phyloP scores from a whole-genome alignment of 768 basidiomycete species.

The Cystofilobasidium ferigula region DNA sequence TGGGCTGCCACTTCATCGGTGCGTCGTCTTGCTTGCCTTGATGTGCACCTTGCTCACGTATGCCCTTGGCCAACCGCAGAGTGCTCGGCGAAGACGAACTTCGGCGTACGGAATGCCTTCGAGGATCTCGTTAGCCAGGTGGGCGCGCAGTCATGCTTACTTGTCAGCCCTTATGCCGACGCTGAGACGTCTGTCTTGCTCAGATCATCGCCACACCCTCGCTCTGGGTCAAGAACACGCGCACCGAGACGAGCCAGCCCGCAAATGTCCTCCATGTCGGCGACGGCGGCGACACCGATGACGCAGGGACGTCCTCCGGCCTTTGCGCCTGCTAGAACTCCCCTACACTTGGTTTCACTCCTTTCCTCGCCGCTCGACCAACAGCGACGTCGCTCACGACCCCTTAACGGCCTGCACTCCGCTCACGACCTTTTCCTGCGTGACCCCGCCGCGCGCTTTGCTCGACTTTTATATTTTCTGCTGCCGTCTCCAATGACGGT shows the following conservation, averaged over 20 bases:
- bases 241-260: neutral
- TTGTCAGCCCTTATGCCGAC: too few species aligned
- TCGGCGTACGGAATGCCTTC: conserved; percentile 68
- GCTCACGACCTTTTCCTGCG: too few species aligned
- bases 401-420: too few species aligned
- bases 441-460: too few species aligned
- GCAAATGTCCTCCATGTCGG: neutral
- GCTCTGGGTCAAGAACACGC: conserved; percentile 41
- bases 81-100: conserved; percentile 80
- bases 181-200: conserved; percentile 1
- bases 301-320: neutral
- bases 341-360: too few species aligned
- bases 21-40: neutral
- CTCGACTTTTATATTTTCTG: too few species aligned
- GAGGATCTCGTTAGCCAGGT: conserved; percentile 69
- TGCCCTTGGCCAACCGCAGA: conserved; percentile 41
- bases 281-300: neutral
- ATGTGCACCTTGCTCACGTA: neutral
- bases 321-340: neutral
- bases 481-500: too few species aligned
- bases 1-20: conserved; percentile 68
- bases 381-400: too few species aligned
- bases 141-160: conserved; percentile 22
- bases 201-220: conserved; percentile 62
- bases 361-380: too few species aligned